These are phyloP conservation scores for Claviceps humidiphila DNA, from an alignment of 2,329 filamentous ascomycete species.

Conservation along the genomic window DNA sequence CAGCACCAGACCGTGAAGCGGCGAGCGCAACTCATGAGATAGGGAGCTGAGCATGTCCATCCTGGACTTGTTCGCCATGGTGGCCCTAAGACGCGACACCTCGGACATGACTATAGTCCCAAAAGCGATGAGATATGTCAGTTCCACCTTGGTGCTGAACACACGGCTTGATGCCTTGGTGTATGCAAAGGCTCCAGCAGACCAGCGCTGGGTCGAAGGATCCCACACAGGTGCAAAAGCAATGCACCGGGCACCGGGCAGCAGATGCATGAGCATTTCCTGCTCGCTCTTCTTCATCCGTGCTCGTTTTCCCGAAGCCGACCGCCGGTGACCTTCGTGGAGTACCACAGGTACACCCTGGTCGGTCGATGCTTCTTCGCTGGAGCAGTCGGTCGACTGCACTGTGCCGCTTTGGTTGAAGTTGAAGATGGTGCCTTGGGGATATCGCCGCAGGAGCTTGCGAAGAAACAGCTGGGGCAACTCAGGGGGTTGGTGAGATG, in stretches of 20 bases:
- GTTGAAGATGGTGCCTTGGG: conserved; percentile 32
- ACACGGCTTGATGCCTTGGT: conserved; percentile 28
- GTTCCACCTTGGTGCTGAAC: conserved; percentile 32
- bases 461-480: conserved; percentile 27
- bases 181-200: conserved; percentile 36
- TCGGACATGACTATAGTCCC: conserved; percentile 44
- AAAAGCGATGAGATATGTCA: conserved; percentile 38
- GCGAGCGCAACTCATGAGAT: conserved; percentile 47
- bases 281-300: conserved; percentile 11
- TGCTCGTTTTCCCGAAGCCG: background rate
- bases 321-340: background rate
- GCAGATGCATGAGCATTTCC: conserved; percentile 18
- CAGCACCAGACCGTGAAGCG: conserved; percentile 46
- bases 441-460: conserved; percentile 29
- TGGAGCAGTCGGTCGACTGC: conserved; percentile 17
- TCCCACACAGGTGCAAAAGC: conserved; percentile 37
- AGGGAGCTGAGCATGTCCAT: conserved; percentile 46
- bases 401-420: conserved; percentile 26
- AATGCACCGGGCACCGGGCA: conserved; percentile 31
- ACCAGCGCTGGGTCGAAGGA: conserved; percentile 30
- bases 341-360: background rate
- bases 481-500: conserved; percentile 7
- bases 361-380: conserved; percentile 9
- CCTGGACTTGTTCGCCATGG: conserved; percentile 32
- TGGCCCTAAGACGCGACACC: conserved; percentile 30